Conservation (phyloP, 2,329 filamentous ascomycete species). For the Taxawa tesnikishii region DNA sequence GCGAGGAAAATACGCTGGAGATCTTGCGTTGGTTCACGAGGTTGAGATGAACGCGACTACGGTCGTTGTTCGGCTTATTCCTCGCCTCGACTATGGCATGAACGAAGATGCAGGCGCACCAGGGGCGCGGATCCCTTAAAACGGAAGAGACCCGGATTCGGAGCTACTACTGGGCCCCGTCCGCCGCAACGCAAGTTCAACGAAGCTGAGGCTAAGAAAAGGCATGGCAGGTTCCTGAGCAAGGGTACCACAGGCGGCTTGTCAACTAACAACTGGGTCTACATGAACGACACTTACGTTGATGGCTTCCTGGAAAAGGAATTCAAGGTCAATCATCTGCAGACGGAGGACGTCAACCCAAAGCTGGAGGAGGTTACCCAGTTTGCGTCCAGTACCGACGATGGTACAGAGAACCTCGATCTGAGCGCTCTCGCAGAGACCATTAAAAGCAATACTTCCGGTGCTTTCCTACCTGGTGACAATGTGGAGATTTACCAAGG, state of each 20-base stretch:
- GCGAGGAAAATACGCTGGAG: conserved; percentile 70
- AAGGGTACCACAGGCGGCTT: conserved; percentile 34
- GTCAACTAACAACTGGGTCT: conserved; percentile 62
- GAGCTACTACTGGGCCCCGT: conserved; percentile 44
- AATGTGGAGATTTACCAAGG: conserved; percentile 94
- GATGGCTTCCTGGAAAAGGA: conserved; percentile 91
- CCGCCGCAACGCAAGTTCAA: conserved; percentile 88
- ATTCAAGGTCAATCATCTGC: conserved; percentile 75
- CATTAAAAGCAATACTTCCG: conserved; percentile 69
- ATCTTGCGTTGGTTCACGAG: conserved; percentile 84
- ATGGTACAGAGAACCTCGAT: conserved; percentile 88
- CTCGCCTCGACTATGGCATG: conserved; percentile 80
- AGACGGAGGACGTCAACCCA: conserved; percentile 84
- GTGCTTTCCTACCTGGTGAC: conserved; percentile 83
- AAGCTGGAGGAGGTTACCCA: conserved; percentile 91
- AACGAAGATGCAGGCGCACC: conserved; percentile 60
- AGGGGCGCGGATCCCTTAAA: conserved; percentile 40
- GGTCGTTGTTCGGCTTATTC: conserved; percentile 76
- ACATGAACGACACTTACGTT: conserved; percentile 79
- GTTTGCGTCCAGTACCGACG: conserved; percentile 70
- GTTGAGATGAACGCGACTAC: conserved; percentile 89
- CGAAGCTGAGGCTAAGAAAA: conserved; percentile 83
- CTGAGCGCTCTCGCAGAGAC: conserved; percentile 82
- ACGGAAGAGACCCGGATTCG: conserved; percentile 54
- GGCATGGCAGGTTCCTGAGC: conserved; percentile 53